Base-by-base conservation (phyloP, 2,329 filamentous ascomycete species). In the Fusarium sp. region DNA sequence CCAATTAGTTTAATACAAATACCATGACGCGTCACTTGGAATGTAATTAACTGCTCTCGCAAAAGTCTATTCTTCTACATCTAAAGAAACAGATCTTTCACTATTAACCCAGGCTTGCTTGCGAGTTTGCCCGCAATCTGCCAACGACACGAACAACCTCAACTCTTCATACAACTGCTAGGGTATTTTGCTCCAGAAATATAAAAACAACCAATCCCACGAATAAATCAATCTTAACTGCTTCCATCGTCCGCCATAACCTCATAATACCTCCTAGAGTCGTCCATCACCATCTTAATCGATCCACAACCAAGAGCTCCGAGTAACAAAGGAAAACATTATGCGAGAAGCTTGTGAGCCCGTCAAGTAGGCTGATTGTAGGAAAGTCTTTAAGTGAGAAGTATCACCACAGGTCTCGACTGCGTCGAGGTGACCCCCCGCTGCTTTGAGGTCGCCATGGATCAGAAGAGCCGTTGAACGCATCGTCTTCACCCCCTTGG, bases 361-460 rank as follows among this genome's bases (percentile, higher is more conserved):
- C 28, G 28, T 13, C 28, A 31, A 31, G 28, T 31, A 31, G 28
- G 28, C 28, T 31, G 28, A 31, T 31, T 13, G 10, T 28, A 31
- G 11, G 3, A 31, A 13, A 31, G 10, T 10, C 39, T 36, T 36
- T 28, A 40, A 17, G 45, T 45, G 36, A 33, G 17, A 18, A 51
- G 45, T 36, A 60, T 56, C 65, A 72, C 73, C 73, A 75, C 20
- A 75, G 36, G 60, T 75, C 73, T 55, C 70, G 68, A 44, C 71
- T 71, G 15, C 55, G 68, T 50, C 71, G 59, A 45, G 66, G 67
- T 8, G 78, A 76, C 2, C 83, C 80, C 6, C 79, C 76, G 49
- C 83, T 85, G 71, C 83, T 86, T 54, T 69, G 72, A 24, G 77
- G 77, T n/a, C 77, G 69, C 68, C 71, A 74, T 20, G 66, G 54